phyloP scores from a whole-genome alignment of 2,329 filamentous ascomycete species.

The Diaporthe nobilis region DNA sequence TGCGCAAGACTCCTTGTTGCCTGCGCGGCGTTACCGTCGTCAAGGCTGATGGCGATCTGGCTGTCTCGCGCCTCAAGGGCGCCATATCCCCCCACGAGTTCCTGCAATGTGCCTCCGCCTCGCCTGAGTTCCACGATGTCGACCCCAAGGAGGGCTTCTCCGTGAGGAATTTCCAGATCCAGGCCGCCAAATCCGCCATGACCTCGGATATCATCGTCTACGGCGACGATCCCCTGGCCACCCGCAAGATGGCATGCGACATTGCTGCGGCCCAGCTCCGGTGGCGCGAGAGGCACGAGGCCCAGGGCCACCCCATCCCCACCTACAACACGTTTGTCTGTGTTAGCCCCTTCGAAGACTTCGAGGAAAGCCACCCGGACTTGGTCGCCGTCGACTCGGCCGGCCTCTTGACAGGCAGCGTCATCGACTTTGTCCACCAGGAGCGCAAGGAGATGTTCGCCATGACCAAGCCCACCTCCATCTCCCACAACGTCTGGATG shows the following conservation, averaged over 20 bases:
- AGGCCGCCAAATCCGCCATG: slow-evolving; percentile 87
- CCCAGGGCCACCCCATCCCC: slow-evolving; percentile 67
- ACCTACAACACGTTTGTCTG: slow-evolving; percentile 89
- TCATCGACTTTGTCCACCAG: slow-evolving; percentile 90
- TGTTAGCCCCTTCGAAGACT: slow-evolving; percentile 73
- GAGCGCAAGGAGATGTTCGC: slow-evolving; percentile 93
- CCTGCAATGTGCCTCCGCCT: slow-evolving; percentile 63
- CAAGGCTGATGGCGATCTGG: slow-evolving; percentile 88
- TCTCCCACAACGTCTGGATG: slow-evolving; percentile 90
- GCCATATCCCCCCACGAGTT: slow-evolving; percentile 88
- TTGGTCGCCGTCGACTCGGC: slow-evolving; percentile 82
- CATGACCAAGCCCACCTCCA: slow-evolving; percentile 92
- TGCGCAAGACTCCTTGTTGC: slow-evolving; percentile 80
- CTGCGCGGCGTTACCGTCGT: slow-evolving; percentile 87
- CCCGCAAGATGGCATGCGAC: slow-evolving; percentile 75
- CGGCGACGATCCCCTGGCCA: slow-evolving; percentile 76
- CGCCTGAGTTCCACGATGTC: slow-evolving; percentile 80
- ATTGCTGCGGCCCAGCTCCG: slow-evolving; percentile 82
- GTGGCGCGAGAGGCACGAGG: slow-evolving; percentile 78
- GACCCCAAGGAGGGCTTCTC: slow-evolving; percentile 94
- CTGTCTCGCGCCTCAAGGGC: slow-evolving; percentile 83
- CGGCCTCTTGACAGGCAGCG: slow-evolving; percentile 80
- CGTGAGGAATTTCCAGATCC: slow-evolving; percentile 97
- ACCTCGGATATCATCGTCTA: slow-evolving; percentile 96
- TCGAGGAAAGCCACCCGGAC: slow-evolving; percentile 78